A percentile compares a stretch with the other conserved stretches of the same genome.
These are phyloP conservation scores for Chondrostereum purpureum DNA, from an alignment of 1,284 basidiomycete genomes.

Conservation along the genomic window DNA sequence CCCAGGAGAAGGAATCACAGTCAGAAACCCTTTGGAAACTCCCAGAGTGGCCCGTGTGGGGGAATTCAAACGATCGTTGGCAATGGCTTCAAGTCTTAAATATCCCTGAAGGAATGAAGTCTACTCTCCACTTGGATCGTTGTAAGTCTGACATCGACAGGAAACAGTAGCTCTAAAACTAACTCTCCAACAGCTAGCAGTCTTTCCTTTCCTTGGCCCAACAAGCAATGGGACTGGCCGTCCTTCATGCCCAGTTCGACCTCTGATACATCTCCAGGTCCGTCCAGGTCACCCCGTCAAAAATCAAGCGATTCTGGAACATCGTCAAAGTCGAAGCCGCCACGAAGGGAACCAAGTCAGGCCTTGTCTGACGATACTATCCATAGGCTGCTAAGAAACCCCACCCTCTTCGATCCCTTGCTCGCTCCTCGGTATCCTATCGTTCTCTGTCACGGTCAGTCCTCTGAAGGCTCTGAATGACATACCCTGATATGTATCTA, in stretches of 20 bases:
- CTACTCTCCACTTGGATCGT: neutral
- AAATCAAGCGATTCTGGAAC: slow-evolving; percentile 9
- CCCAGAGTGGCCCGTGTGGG: neutral
- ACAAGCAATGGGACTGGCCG: neutral
- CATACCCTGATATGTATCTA: slow-evolving; percentile 11
- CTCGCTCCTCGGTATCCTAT: slow-evolving; percentile 83
- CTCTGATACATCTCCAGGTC: neutral
- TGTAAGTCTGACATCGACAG: neutral
- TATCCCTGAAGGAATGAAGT: neutral
- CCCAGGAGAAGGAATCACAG: slow-evolving; percentile 10
- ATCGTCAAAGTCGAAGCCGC: slow-evolving; percentile 10
- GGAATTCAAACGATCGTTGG: neutral
- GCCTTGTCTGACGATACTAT: slow-evolving; percentile 43
- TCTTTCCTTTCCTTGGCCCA: neutral
- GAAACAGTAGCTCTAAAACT: neutral
- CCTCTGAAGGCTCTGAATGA: slow-evolving; percentile 7
- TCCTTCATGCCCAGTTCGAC: neutral
- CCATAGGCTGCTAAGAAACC: slow-evolving; percentile 67
- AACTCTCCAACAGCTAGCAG: neutral
- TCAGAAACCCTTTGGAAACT: neutral
- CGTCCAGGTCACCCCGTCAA: slow-evolving; percentile 6
- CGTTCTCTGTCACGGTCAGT: slow-evolving; percentile 89
- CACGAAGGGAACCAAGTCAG: slow-evolving; percentile 16
- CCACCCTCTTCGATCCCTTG: slow-evolving; percentile 68
- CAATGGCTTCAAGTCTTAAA: neutral